Conservation (phyloP, 352 stramenopile species). For the Blastocystis sp. region DNA sequence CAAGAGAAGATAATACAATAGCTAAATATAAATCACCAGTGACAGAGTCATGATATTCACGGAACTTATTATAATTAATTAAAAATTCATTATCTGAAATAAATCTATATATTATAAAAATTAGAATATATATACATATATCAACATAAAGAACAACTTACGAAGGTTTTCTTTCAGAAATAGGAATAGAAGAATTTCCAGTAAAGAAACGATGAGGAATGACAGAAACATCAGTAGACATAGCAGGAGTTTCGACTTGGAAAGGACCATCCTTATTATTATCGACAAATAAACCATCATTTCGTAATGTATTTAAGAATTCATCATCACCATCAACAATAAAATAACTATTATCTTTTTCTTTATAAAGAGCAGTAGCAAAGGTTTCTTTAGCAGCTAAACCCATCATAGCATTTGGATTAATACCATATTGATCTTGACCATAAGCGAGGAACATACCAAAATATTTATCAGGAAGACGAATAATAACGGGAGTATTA, state of each 20-base stretch:
- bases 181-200: neutral
- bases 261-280: conserved; percentile 29
- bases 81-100: conserved; percentile 21
- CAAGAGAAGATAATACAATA: conserved; percentile 11
- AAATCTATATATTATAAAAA: conserved; percentile 2
- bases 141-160: neutral
- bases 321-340: conserved; percentile 25
- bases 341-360: conserved; percentile 32
- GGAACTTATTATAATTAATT: conserved; percentile 21
- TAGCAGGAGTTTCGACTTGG: conserved; percentile 24
- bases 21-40: conserved; percentile 25
- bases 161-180: neutral
- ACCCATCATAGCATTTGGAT: conserved; percentile 11
- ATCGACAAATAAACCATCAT: conserved; percentile 22
- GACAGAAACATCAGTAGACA: conserved; percentile 21
- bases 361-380: conserved; percentile 1
- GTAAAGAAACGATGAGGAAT: conserved; percentile 26
- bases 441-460: conserved; percentile 25
- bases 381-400: conserved; percentile 25
- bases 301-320: conserved; percentile 12
- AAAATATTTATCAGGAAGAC: conserved; percentile 30
- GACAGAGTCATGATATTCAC: conserved; percentile 8
- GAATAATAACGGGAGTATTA: conserved; percentile 16
- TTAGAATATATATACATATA: no score
- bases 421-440: conserved; percentile 20